phyloP scores from a whole-genome alignment of 2,329 filamentous ascomycete species.

The Parascedosporium putredinis region DNA sequence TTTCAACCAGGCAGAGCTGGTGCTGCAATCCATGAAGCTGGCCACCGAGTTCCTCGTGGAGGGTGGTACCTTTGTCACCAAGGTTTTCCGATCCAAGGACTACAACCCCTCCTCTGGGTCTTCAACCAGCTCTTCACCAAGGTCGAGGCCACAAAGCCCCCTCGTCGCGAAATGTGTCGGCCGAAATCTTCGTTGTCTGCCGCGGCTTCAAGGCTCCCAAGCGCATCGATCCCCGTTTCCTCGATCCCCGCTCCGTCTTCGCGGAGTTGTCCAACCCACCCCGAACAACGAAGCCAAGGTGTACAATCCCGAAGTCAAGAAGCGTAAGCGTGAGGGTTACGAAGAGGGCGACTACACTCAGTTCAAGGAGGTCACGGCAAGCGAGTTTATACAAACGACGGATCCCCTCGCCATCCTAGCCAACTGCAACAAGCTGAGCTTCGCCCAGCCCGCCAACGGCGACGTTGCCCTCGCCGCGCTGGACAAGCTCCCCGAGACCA shows the following conservation, averaged over 20 bases:
- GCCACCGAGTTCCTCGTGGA: conserved; percentile 87
- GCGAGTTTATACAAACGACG: conserved; percentile 85
- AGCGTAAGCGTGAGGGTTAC: conserved; percentile 94
- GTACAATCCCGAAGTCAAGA: conserved; percentile 95
- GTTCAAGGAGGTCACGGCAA: conserved; percentile 79
- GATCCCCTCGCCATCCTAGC: conserved; percentile 92
- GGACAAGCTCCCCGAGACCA: conserved; percentile 78
- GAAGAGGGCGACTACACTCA: conserved; percentile 92
- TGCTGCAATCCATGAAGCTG: conserved; percentile 80
- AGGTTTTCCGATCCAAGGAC: conserved; percentile 94
- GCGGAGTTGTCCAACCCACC: conserved; percentile 77
- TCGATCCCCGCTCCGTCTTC: conserved; percentile 84
- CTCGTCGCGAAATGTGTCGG: conserved; percentile 88
- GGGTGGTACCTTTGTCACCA: conserved; percentile 90
- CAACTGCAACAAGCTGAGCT: conserved; percentile 71
- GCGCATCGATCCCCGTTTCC: conserved; percentile 79
- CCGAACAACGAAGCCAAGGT: conserved; percentile 97
- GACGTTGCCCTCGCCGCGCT: conserved; percentile 82
- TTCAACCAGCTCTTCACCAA: conserved; percentile 94
- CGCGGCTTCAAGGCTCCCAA: conserved; percentile 93
- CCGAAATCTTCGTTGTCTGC: conserved; percentile 98
- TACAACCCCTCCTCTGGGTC: conserved; percentile 96
- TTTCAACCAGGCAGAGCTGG: conserved; percentile 92
- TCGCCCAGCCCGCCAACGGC: conserved; percentile 67
- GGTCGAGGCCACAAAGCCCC: conserved; percentile 95